A percentile compares a stretch with the other conserved stretches of the same genome.
Evolutionary conservation across 306 rosid genomes (phyloP).

Genomic region (Quercus suber): DNA sequence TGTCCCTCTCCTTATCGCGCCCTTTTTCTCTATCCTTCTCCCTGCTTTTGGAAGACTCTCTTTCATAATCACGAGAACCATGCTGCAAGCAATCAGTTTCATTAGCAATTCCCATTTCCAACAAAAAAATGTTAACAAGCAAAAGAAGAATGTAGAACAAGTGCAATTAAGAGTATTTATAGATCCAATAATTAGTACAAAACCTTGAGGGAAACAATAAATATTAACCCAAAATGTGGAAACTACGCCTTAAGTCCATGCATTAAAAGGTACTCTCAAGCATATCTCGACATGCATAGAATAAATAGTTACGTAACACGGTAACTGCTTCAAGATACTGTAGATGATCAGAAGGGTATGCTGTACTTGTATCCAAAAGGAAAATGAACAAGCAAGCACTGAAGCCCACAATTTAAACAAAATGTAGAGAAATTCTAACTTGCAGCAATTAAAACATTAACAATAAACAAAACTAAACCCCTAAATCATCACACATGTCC

Average conservation of each 20-base stretch:
- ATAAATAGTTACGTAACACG: neutral
- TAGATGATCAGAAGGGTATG: neutral
- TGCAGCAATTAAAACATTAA: neutral
- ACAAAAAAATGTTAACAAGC: neutral
- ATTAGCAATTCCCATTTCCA: neutral
- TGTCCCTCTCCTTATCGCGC: slow-evolving; percentile 43
- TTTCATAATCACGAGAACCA: slow-evolving; percentile 77
- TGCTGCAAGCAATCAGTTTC: slow-evolving; percentile 39
- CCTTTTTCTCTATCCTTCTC: slow-evolving; percentile 89
- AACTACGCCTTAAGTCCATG: neutral
- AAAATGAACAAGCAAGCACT: neutral
- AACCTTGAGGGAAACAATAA: neutral
- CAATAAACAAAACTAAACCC: neutral
- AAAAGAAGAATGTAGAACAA: neutral
- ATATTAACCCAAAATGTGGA: neutral
- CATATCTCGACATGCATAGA: neutral
- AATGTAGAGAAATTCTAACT: neutral
- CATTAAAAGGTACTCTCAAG: neutral
- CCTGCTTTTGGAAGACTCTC: slow-evolving; percentile 81
- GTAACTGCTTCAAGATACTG: neutral
- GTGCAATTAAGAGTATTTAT: neutral
- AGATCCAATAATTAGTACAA: neutral
- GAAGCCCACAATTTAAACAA: neutral
- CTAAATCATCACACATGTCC: neutral
- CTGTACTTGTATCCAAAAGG: neutral